A percentile compares a stretch with the other conserved stretches of the same genome.
phyloP scores from a whole-genome alignment of 1,284 basidiomycete species.

The Heterobasidion occidentale region DNA sequence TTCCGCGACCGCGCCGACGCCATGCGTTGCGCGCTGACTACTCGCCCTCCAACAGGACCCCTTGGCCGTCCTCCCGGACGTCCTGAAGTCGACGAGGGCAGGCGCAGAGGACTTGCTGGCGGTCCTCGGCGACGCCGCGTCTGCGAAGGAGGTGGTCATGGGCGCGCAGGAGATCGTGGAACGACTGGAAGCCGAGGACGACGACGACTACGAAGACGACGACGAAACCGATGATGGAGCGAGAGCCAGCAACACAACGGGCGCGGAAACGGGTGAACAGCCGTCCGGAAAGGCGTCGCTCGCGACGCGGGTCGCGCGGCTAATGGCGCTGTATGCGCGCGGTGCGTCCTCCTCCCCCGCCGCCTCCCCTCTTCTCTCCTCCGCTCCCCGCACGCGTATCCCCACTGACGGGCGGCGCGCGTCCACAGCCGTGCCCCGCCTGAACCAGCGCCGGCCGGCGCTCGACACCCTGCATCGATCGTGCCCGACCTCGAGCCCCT shows the following conservation, averaged over 20 bases:
- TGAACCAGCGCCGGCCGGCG: constrained; percentile 34
- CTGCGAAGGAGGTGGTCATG: constrained; percentile 55
- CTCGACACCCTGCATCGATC: constrained; percentile 23
- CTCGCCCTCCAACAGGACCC: constrained; percentile 34
- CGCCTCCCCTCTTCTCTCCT: constrained; percentile 4
- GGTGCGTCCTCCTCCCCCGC: constrained; percentile 19
- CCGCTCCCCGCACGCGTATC: background rate
- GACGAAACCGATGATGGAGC: constrained; percentile 7
- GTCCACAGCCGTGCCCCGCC: constrained; percentile 39
- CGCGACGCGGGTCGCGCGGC: constrained; percentile 24
- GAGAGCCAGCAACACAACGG: constrained; percentile 4
- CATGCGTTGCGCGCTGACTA: too few species aligned
- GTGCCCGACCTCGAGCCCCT: constrained; percentile 9
- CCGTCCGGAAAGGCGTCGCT: constrained; percentile 2
- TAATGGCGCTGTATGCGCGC: constrained; percentile 30
- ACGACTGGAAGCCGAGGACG: constrained; percentile 14
- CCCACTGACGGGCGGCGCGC: background rate
- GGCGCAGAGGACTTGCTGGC: constrained; percentile 35
- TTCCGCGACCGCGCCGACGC: too few species aligned
- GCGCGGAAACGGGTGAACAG: too few species aligned
- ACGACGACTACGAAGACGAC: constrained; percentile 16
- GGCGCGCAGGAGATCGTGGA: constrained; percentile 54
- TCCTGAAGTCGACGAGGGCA: constrained; percentile 30
- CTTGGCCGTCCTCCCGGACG: constrained; percentile 35
- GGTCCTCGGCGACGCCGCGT: constrained; percentile 33